Evolutionary conservation across 306 rosid genomes (phyloP).

Genomic region (Malus domestica): ASM211411v1 NC_041803.1:20539501-20540000

Average conservation of each 20-base stretch:
- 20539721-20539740: conserved; percentile 34
- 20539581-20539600: conserved; percentile 26
- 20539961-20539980: conserved; percentile 38
- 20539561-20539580: conserved; percentile 39
- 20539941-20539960: conserved; percentile 13
- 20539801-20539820: conserved; percentile 38
- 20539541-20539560: conserved; percentile 50
- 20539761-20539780: conserved; percentile 38
- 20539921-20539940: conserved; percentile 38
- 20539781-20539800: conserved; percentile 24
- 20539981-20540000: conserved; percentile 45
- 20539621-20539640: conserved; percentile 3
- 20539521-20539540: conserved; percentile 78
- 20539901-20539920: conserved; percentile 36
- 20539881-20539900: conserved; percentile 30
- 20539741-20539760: conserved; percentile 41
- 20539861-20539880: not conserved
- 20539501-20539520: conserved; percentile 80
- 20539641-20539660: not conserved
- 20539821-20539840: conserved; percentile 30
- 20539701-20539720: conserved; percentile 34
- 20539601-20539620: conserved; percentile 4
- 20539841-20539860: conserved; percentile 1
- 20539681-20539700: conserved; percentile 44
- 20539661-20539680: conserved; percentile 42